Evolutionary conservation across 495 filamentous ascomycete genomes (phyloP).

Genomic region (Viridothelium virens): DNA sequence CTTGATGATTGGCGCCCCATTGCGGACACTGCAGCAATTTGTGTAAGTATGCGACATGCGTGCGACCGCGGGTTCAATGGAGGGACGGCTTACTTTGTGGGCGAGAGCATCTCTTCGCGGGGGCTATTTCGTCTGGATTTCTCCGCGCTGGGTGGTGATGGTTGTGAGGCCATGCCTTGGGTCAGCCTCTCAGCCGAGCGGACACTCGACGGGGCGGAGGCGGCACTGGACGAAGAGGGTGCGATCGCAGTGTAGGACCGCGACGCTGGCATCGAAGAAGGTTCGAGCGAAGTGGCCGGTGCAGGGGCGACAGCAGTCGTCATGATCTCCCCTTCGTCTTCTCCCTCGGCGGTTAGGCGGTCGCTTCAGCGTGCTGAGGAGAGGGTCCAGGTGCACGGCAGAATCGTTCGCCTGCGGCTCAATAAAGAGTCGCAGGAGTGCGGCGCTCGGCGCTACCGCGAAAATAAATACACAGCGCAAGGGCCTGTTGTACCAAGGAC

Average conservation of each 20-base stretch:
- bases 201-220: slow-evolving; percentile 23
- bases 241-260: slow-evolving; percentile 31
- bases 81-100: slow-evolving; percentile 46
- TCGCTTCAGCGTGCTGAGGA: neutral
- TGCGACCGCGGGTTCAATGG: slow-evolving; percentile 13
- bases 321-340: neutral
- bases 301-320: slow-evolving; percentile 12
- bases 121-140: slow-evolving; percentile 4
- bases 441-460: neutral
- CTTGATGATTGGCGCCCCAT: slow-evolving; percentile 61
- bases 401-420: neutral
- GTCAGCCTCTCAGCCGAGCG: neutral
- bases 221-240: slow-evolving; percentile 26
- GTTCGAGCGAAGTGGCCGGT: slow-evolving; percentile 6
- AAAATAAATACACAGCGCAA: neutral
- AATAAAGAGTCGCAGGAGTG: slow-evolving; percentile 11
- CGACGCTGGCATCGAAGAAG: slow-evolving; percentile 11
- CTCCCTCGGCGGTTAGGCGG: slow-evolving; percentile 2
- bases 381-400: neutral
- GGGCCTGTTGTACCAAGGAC: neutral
- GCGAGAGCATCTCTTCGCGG: slow-evolving; percentile 46
- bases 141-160: slow-evolving; percentile 1
- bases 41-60: slow-evolving; percentile 24
- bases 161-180: slow-evolving; percentile 26
- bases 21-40: slow-evolving; percentile 29